These are phyloP conservation scores for Talaromyces wortmannii DNA, from an alignment of 495 filamentous ascomycete genomes.

Conservation along the genomic window DNA sequence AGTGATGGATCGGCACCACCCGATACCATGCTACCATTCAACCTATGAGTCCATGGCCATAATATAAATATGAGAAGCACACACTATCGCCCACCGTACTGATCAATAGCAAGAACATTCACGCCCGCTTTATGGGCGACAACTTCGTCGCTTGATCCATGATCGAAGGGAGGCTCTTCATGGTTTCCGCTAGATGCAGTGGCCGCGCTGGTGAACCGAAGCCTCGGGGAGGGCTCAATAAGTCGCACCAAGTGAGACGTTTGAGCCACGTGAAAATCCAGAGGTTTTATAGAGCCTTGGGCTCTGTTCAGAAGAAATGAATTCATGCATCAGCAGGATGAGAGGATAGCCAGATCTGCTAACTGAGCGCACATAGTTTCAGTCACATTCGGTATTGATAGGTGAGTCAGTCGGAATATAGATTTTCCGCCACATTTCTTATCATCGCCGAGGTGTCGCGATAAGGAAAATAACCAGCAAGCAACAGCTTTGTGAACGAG, in stretches of 20 bases:
- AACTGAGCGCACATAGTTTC: no score
- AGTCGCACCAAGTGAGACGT: constrained; percentile 52
- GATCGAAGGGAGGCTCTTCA: constrained; percentile 8
- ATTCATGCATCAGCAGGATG: constrained; percentile 62
- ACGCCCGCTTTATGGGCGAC: constrained; percentile 71
- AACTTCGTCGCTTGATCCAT: constrained; percentile 19
- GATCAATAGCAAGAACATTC: constrained; percentile 67
- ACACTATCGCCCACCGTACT: constrained; percentile 70
- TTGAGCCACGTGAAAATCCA: constrained; percentile 55
- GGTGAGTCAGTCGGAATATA: not conserved
- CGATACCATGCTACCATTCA: constrained; percentile 58
- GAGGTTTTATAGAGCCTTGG: constrained; percentile 53
- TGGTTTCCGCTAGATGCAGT: constrained; percentile 10
- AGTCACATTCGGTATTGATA: no score
- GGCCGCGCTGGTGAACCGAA: constrained; percentile 58
- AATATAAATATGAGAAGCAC: constrained; percentile 13
- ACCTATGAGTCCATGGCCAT: constrained; percentile 5
- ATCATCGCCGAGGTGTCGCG: not conserved
- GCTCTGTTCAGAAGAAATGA: constrained; percentile 66
- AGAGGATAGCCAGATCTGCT: not conserved
- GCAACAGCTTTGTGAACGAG: not conserved
- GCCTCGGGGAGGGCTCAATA: constrained; percentile 53
- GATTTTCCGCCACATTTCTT: not conserved
- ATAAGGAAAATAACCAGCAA: not conserved
- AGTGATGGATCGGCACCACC: constrained; percentile 76